Evolutionary conservation across 305 asterid species (phyloP).

Genomic region (Andrographis paniculata): DNA sequence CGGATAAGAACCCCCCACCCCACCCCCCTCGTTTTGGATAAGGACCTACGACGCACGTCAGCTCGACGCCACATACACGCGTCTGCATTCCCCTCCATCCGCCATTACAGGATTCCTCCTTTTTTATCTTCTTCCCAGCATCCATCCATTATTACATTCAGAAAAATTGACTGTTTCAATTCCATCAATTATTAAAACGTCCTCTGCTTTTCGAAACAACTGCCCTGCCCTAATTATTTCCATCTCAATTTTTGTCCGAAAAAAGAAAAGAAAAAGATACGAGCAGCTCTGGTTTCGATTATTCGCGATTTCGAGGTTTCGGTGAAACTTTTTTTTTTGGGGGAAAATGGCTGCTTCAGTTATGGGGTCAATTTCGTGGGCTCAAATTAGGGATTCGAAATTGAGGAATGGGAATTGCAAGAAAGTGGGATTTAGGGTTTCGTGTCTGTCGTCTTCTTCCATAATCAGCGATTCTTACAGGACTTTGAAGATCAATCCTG

Average conservation of each 20-base stretch:
- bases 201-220: too few relatives aligned
- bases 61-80: constrained; percentile 3
- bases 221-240: too few relatives aligned
- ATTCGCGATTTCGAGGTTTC: neutral
- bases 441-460: constrained; percentile 44
- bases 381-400: constrained; percentile 28
- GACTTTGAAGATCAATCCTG: constrained; percentile 58
- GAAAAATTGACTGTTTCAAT: too few relatives aligned
- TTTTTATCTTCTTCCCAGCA: too few relatives aligned
- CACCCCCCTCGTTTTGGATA: constrained; percentile 14
- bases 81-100: neutral
- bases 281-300: too few relatives aligned
- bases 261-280: too few relatives aligned
- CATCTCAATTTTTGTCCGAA: too few relatives aligned
- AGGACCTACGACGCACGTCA: constrained; percentile 21
- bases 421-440: constrained; percentile 39
- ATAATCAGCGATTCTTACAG: constrained; percentile 66
- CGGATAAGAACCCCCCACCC: neutral
- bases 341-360: constrained; percentile 46
- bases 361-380: constrained; percentile 38
- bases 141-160: too few relatives aligned
- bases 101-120: neutral
- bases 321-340: neutral
- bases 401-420: constrained; percentile 14
- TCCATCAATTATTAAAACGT: too few relatives aligned